These are phyloP conservation scores for Juncus effusus DNA, from an alignment of 176 grass and related monocot species.

Conservation along the genomic window DNA sequence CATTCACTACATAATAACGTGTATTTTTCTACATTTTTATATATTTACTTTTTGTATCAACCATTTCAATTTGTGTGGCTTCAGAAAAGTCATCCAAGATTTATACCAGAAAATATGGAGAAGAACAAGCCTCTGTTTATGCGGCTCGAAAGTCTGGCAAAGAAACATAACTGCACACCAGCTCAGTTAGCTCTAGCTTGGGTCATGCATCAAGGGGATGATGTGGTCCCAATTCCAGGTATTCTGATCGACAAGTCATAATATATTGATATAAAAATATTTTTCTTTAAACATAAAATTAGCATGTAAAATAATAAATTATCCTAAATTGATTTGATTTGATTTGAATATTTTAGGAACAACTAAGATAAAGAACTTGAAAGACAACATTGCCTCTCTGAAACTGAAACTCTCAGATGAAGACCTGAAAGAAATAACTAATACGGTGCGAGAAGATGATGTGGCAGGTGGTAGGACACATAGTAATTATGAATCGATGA, in stretches of 20 bases:
- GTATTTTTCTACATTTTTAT: neutral
- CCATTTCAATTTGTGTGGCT: neutral
- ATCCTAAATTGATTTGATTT: neutral
- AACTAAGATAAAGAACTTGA: constrained; percentile 71
- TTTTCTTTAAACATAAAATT: too few species aligned
- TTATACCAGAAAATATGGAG: constrained; percentile 53
- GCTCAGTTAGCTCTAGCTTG: constrained; percentile 66
- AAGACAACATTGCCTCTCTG: constrained; percentile 63
- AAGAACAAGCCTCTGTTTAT: constrained; percentile 68
- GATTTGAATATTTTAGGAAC: constrained; percentile 47
- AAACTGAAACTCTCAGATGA: constrained; percentile 53
- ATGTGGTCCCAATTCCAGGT: constrained; percentile 88
- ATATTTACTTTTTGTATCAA: neutral
- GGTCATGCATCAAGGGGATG: constrained; percentile 78
- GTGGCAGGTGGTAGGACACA: constrained; percentile 54
- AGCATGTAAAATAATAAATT: neutral
- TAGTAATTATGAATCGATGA: constrained; percentile 23
- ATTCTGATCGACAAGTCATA: neutral
- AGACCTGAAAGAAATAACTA: constrained; percentile 54
- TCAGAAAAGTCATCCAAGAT: constrained; percentile 54
- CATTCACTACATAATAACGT: too few species aligned
- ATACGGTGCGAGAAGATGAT: constrained; percentile 46
- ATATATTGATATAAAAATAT: too few species aligned
- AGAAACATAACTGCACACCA: constrained; percentile 60
- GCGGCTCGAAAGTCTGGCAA: constrained; percentile 44